Conservation (phyloP, 306 rosid species). For the Dicorynia guianensis region DNA sequence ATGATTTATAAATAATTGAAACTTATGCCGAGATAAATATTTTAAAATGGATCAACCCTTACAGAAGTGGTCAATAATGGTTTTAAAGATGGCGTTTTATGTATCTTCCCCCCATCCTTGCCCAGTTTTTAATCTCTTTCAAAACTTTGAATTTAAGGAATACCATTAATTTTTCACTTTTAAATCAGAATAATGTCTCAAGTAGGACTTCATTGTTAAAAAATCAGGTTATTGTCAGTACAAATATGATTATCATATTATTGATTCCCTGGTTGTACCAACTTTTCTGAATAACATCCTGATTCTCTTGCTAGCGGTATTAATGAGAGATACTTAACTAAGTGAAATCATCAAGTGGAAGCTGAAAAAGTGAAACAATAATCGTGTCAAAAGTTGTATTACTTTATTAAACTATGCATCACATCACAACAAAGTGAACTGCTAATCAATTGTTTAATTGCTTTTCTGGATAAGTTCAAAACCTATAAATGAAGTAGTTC, state of each 20-base stretch:
- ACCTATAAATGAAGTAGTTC: constrained; percentile 13
- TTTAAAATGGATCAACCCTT: background rate
- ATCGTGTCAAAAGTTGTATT: background rate
- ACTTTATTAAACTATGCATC: constrained; percentile 2
- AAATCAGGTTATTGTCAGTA: background rate
- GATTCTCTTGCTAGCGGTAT: constrained; percentile 2
- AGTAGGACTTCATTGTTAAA: background rate
- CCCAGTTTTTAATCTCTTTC: background rate
- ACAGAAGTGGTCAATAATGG: background rate
- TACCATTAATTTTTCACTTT: background rate
- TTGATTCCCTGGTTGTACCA: constrained; percentile 7
- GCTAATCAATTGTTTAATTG: constrained; percentile 37
- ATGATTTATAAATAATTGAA: constrained; percentile 28
- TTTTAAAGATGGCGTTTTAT: background rate
- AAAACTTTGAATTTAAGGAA: constrained; percentile 15
- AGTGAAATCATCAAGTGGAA: constrained; percentile 18
- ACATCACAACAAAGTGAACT: background rate
- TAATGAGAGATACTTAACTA: background rate
- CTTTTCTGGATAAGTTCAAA: constrained; percentile 6
- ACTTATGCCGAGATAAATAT: background rate
- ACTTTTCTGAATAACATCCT: background rate
- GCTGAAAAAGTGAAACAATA: constrained; percentile 17
- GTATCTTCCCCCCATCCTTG: no score
- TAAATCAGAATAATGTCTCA: background rate
- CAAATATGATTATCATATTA: constrained; percentile 3